These are phyloP conservation scores for Fomitopsis serialis DNA, from an alignment of 768 basidiomycete genomes.

Conservation along the genomic window DNA sequence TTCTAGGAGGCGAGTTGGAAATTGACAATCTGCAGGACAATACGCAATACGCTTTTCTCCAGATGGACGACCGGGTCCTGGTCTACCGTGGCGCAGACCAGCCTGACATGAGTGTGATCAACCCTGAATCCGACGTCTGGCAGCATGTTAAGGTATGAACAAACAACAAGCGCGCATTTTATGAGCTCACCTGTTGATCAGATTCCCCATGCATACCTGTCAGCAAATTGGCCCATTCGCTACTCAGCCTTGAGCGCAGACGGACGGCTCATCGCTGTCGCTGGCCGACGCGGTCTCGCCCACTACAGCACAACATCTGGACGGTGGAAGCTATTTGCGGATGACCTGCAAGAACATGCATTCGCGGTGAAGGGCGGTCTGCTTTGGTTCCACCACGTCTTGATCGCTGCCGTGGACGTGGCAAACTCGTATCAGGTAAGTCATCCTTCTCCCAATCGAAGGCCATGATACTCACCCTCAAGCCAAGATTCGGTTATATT, in stretches of 20 bases:
- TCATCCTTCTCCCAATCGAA: constrained; percentile 7
- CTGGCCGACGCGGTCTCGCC: constrained; percentile 83
- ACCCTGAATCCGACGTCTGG: constrained; percentile 97
- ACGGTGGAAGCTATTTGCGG: constrained; percentile 87
- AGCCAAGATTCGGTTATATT: constrained; percentile 83
- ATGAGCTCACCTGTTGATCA: constrained; percentile 24
- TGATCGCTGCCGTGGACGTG: constrained; percentile 86
- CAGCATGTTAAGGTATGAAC: constrained; percentile 80
- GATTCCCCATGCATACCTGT: constrained; percentile 87
- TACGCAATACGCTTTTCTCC: constrained; percentile 90
- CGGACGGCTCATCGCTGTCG: constrained; percentile 87
- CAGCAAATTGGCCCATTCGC: constrained; percentile 89
- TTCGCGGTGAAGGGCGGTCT: constrained; percentile 88
- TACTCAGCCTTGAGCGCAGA: constrained; percentile 90
- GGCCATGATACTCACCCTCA: background rate
- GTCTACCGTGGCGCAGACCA: constrained; percentile 96
- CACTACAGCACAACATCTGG: constrained; percentile 95
- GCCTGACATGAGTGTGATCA: constrained; percentile 97
- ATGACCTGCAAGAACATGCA: constrained; percentile 77
- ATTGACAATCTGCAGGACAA: constrained; percentile 92
- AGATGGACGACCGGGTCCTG: constrained; percentile 90
- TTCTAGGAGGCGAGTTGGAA: no score
- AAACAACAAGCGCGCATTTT: background rate
- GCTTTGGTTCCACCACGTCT: constrained; percentile 94
- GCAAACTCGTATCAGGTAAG: constrained; percentile 71